Evolutionary conservation across 2,329 filamentous ascomycete genomes (phyloP).

Genomic region (Colletotrichum higginsianum): DNA sequence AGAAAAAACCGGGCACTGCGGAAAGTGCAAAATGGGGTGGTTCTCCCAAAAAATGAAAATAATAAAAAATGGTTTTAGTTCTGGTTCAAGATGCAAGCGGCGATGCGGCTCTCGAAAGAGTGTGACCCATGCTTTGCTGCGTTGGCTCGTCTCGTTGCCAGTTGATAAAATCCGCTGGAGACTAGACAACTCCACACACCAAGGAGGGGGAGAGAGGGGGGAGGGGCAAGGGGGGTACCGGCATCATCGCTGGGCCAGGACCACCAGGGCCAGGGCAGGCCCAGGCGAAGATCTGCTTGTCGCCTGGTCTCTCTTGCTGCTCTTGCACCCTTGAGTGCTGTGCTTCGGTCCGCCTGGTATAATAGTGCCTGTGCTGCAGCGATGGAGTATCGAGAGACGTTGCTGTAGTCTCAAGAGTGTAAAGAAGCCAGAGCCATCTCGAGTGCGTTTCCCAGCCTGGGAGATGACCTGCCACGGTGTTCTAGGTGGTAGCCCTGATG

Average conservation of each 20-base stretch:
- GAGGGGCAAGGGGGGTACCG: constrained; percentile 50
- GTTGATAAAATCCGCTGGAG: constrained; percentile 77
- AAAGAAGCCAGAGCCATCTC: not conserved
- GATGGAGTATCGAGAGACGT: constrained; percentile 1
- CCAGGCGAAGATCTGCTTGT: constrained; percentile 61
- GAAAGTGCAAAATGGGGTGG: constrained; percentile 31
- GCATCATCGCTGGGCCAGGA: constrained; percentile 54
- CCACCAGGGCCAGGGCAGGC: constrained; percentile 28
- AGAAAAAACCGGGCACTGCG: constrained; percentile 33
- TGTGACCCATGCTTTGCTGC: constrained; percentile 86
- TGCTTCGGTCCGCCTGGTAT: constrained; percentile 1
- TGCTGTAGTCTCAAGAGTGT: not conserved
- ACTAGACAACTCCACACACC: constrained; percentile 77
- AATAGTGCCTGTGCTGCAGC: constrained; percentile 1
- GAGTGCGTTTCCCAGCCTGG: not conserved
- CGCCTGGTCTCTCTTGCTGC: not conserved
- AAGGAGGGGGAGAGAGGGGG: constrained; percentile 51
- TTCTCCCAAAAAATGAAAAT: constrained; percentile 3
- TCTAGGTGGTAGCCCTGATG: not conserved
- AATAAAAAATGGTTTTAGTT: not conserved
- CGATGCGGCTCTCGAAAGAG: constrained; percentile 75
- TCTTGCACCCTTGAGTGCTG: too few relatives aligned
- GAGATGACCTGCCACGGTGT: not conserved
- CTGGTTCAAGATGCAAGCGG: constrained; percentile 67
- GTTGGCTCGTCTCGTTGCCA: constrained; percentile 90